Evolutionary conservation across 2,329 filamentous ascomycete genomes (phyloP).

Genomic region (Paracoccidioides brasiliensis): DNA sequence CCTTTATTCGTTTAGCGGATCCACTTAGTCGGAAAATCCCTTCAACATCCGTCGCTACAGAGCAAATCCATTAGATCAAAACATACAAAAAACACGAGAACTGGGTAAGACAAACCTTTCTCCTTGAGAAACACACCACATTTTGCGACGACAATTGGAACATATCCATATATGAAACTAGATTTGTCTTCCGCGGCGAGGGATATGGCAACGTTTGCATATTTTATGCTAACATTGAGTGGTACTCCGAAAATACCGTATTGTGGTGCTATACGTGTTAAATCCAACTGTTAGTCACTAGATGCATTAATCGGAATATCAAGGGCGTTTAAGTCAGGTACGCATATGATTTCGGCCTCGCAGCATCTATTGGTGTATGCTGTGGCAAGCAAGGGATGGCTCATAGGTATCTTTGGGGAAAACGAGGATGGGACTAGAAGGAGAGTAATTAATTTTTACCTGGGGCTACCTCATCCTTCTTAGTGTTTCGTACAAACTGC

Average conservation of each 20-base stretch:
- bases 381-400: background rate
- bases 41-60: constrained; percentile 75
- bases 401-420: background rate
- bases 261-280: constrained; percentile 20
- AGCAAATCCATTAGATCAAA: constrained; percentile 19
- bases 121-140: constrained; percentile 96
- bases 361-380: background rate
- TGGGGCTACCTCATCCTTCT: constrained; percentile 48
- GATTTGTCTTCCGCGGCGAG: constrained; percentile 83
- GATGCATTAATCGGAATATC: background rate
- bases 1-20: constrained; percentile 96
- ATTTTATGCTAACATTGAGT: constrained; percentile 84
- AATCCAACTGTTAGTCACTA: background rate
- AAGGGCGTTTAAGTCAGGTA: background rate
- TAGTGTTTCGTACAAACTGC: constrained; percentile 64
- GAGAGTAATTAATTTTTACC: constrained; percentile 30
- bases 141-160: constrained; percentile 95
- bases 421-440: background rate
- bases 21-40: constrained; percentile 94
- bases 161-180: constrained; percentile 97
- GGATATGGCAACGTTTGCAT: constrained; percentile 96
- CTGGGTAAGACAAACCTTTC: constrained; percentile 52
- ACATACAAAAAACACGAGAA: constrained; percentile 1
- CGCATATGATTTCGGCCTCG: background rate
- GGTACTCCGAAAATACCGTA: constrained; percentile 90